Evolutionary conservation across 78 protist species (phyloP).

Genomic region (Salpingoeca rosetta): DNA sequence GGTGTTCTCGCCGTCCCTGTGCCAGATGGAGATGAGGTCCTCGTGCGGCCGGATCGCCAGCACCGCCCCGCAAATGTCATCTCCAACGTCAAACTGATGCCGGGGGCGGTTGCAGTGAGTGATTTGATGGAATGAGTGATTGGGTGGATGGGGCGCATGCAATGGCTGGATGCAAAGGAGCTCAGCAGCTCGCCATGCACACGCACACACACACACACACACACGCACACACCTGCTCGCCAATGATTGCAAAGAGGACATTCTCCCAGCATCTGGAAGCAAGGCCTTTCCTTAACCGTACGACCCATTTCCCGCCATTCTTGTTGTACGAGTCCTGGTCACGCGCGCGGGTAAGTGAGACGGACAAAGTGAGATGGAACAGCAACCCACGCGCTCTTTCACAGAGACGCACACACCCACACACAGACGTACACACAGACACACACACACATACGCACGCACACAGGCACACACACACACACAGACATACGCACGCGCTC

Average conservation of each 20-base stretch:
- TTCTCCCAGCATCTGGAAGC: constrained; percentile 22
- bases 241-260: not conserved
- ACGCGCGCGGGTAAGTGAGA: not conserved
- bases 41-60: constrained; percentile 11
- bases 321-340: constrained; percentile 17
- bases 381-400: not conserved
- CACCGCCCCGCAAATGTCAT: constrained; percentile 33
- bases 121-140: not conserved
- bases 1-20: not conserved
- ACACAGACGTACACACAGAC: too few species aligned
- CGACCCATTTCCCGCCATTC: constrained; percentile 31
- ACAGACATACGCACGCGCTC: not conserved
- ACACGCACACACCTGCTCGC: too few species aligned
- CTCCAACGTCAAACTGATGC: constrained; percentile 26
- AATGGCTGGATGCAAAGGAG: not conserved
- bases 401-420: too few species aligned
- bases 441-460: not conserved
- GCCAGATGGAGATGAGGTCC: constrained; percentile 28
- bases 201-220: too few species aligned
- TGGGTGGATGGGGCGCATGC: not conserved
- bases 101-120: not conserved
- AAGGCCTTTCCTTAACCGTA: constrained; percentile 20
- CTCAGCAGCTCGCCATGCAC: too few species aligned
- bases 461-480: not conserved
- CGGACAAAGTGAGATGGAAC: not conserved